phyloP scores from a whole-genome alignment of 2,329 filamentous ascomycete genomes.

The Colletotrichum aenigma region DNA sequence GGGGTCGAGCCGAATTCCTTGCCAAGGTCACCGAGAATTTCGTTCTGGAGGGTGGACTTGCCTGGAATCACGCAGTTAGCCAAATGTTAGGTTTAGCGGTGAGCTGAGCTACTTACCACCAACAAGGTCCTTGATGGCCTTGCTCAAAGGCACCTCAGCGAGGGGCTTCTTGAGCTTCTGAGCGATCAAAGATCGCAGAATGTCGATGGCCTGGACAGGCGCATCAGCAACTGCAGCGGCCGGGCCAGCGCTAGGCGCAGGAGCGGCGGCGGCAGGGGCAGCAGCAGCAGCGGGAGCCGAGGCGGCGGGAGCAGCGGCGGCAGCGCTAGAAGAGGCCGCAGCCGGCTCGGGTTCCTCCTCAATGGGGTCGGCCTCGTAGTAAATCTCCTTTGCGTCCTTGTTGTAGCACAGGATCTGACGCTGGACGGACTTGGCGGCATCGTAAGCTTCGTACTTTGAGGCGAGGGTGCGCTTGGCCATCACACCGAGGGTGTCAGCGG shows the following conservation, averaged over 20 bases:
- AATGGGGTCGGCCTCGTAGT: constrained; percentile 96
- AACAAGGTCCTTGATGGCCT: constrained; percentile 98
- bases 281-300: constrained; percentile 57
- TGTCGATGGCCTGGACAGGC: constrained; percentile 86
- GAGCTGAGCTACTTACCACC: constrained; percentile 70
- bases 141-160: constrained; percentile 86
- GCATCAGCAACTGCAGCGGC: constrained; percentile 85
- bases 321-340: constrained; percentile 50
- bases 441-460: constrained; percentile 98
- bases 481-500: constrained; percentile 92
- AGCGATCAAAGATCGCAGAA: constrained; percentile 86
- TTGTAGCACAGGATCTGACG: constrained; percentile 99
- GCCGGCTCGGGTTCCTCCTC: constrained; percentile 82
- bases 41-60: constrained; percentile 98
- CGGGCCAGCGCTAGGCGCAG: constrained; percentile 79
- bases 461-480: constrained; percentile 97
- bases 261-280: constrained; percentile 59
- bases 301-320: constrained; percentile 57
- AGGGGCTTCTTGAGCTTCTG: constrained; percentile 98
- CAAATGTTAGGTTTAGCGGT: neutral
- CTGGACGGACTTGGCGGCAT: constrained; percentile 94
- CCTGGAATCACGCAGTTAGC: constrained; percentile 54
- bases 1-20: constrained; percentile 99
- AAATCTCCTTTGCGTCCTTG: constrained; percentile 99
- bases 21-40: constrained; percentile 95